Percentiles rank a stretch among this genome's conserved stretches.
These are phyloP conservation scores for Borealophlyctis nickersoniae DNA, from an alignment of 192 early-diverging fungal genomes.

Conservation along the genomic window DNA sequence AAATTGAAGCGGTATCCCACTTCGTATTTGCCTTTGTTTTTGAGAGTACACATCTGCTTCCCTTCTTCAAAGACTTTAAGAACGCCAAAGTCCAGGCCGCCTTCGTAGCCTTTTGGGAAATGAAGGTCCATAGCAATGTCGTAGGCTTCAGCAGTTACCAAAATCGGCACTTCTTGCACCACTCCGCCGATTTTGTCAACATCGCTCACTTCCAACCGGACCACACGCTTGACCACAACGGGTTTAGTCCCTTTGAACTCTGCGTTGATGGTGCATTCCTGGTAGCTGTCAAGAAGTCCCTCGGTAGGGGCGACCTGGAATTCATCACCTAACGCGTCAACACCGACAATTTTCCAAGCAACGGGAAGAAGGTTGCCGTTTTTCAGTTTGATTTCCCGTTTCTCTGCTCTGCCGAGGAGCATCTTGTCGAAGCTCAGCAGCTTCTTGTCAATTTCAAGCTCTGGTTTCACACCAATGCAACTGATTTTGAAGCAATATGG, in stretches of 20 bases:
- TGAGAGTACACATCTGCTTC: constrained; percentile 29
- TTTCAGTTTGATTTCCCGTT: constrained; percentile 51
- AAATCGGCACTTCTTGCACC: constrained; percentile 53
- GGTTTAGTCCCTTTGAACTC: constrained; percentile 57
- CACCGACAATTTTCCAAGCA: constrained; percentile 52
- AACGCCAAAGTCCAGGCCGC: constrained; percentile 59
- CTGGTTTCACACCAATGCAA: constrained; percentile 59
- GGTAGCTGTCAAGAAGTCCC: constrained; percentile 43
- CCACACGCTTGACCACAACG: constrained; percentile 44
- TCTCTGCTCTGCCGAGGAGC: constrained; percentile 51
- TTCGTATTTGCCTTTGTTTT: constrained; percentile 62
- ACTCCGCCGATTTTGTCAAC: constrained; percentile 47
- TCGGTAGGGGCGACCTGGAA: constrained; percentile 52
- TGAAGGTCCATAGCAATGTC: constrained; percentile 63
- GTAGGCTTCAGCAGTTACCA: constrained; percentile 62
- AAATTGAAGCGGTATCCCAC: constrained; percentile 57
- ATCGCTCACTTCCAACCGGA: constrained; percentile 56
- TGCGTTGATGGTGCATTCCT: constrained; percentile 46
- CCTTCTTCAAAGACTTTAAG: constrained; percentile 47
- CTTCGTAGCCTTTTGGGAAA: constrained; percentile 61
- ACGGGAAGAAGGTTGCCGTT: constrained; percentile 53
- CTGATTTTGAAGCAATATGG: constrained; percentile 53
- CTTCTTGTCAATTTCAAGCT: constrained; percentile 61
- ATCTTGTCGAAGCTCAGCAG: constrained; percentile 58
- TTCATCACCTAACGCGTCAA: constrained; percentile 59